Percentiles rank a stretch among this genome's conserved stretches.
These are phyloP conservation scores for Verticillium longisporum DNA, from an alignment of 2,329 filamentous ascomycete genomes.

Conservation along the genomic window DNA sequence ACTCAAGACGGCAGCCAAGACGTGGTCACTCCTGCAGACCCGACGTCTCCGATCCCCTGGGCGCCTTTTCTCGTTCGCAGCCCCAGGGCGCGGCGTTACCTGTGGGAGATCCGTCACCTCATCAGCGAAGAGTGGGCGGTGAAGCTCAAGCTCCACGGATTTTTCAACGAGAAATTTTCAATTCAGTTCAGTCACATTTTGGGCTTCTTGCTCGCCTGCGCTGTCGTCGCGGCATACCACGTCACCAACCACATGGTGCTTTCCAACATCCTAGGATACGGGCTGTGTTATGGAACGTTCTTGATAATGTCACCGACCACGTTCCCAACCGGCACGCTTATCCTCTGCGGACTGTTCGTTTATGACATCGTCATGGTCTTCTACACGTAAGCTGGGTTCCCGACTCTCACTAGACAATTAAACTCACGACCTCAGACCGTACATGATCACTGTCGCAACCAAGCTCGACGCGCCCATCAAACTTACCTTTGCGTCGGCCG, in stretches of 20 bases:
- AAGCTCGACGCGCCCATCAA: conserved; percentile 90
- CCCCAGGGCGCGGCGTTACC: conserved; percentile 13
- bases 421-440: conserved; percentile 42
- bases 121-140: conserved; percentile 45
- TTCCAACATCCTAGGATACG: conserved; percentile 81
- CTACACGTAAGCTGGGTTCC: conserved; percentile 53
- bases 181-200: conserved; percentile 52
- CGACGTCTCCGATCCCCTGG: neutral
- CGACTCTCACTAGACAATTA: conserved; percentile 11
- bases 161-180: conserved; percentile 37
- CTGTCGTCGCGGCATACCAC: conserved; percentile 57
- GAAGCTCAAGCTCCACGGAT: conserved; percentile 43
- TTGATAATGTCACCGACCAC: conserved; percentile 84
- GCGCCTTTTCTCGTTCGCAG: conserved; percentile 16
- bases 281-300: conserved; percentile 77
- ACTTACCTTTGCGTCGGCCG: conserved; percentile 65
- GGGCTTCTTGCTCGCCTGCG: conserved; percentile 46
- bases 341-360: conserved; percentile 76
- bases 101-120: conserved; percentile 47
- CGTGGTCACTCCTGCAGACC: neutral
- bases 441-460: conserved; percentile 84
- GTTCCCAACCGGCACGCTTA: conserved; percentile 71
- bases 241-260: conserved; percentile 53
- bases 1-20: neutral
- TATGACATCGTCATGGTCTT: conserved; percentile 95